Evolutionary conservation across 2,329 filamentous ascomycete genomes (phyloP).

Genomic region (Colletotrichum simmondsii): DNA sequence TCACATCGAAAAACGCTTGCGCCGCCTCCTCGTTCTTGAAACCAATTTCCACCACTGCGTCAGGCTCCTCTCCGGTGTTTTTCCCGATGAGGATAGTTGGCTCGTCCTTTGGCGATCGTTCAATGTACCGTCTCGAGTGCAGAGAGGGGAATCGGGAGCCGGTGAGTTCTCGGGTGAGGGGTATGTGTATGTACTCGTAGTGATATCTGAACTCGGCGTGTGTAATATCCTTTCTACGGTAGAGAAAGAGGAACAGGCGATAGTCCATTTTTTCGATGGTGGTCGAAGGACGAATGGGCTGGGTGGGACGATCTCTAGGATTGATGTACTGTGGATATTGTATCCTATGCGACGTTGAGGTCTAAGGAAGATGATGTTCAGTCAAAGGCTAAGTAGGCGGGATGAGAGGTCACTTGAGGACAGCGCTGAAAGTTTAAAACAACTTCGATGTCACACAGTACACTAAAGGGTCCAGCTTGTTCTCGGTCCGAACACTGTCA

Average conservation of each 20-base stretch:
- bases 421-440: background rate
- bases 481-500: background rate
- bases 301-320: background rate
- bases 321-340: background rate
- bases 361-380: background rate
- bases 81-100: constrained; percentile 35
- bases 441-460: background rate
- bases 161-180: constrained; percentile 37
- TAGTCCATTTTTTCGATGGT: background rate
- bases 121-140: constrained; percentile 38
- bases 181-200: constrained; percentile 39
- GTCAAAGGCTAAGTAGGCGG: background rate
- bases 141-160: constrained; percentile 37
- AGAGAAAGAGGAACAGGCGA: constrained; percentile 34
- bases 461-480: background rate
- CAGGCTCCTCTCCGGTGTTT: constrained; percentile 35
- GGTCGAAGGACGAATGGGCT: background rate
- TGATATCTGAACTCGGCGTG: constrained; percentile 39
- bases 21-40: constrained; percentile 33
- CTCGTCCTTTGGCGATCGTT: constrained; percentile 15
- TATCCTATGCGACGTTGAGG: background rate
- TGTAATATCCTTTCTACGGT: constrained; percentile 36
- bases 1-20: constrained; percentile 19
- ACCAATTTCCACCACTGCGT: constrained; percentile 37
- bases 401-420: background rate